These are phyloP conservation scores for Macrolepiota dolichaula DNA, from an alignment of 768 basidiomycete species.

Conservation along the genomic window DNA sequence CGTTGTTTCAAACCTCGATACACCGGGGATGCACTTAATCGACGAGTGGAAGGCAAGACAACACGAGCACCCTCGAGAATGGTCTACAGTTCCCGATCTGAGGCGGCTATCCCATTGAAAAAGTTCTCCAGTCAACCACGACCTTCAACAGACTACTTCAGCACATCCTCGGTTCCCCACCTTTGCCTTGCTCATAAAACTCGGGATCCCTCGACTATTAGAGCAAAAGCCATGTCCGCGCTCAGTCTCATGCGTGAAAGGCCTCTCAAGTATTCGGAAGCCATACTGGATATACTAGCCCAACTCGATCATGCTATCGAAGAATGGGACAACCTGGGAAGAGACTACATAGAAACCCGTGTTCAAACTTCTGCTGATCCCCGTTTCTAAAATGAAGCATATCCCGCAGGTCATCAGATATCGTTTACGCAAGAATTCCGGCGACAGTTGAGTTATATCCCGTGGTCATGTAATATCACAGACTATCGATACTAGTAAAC, in stretches of 20 bases:
- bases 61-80: background rate
- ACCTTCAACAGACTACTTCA: background rate
- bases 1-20: background rate
- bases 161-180: background rate
- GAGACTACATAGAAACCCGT: background rate
- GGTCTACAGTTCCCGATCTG: background rate
- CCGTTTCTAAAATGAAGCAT: no score
- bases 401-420: background rate
- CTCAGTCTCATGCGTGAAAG: background rate
- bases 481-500: background rate
- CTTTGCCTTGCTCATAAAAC: background rate
- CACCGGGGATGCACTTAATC: background rate
- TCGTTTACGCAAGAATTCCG: background rate
- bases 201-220: background rate
- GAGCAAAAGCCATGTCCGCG: background rate
- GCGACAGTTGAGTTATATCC: background rate
- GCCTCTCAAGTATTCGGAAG: slow-evolving; percentile 20
- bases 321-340: slow-evolving; percentile 5
- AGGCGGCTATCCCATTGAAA: background rate
- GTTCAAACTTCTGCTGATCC: background rate
- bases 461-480: background rate
- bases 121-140: background rate
- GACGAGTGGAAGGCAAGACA: no score
- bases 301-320: slow-evolving; percentile 31
- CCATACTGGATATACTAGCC: slow-evolving; percentile 27